phyloP scores from a whole-genome alignment of 1,139 yeast species.

The Kodamaea arcana region DNA sequence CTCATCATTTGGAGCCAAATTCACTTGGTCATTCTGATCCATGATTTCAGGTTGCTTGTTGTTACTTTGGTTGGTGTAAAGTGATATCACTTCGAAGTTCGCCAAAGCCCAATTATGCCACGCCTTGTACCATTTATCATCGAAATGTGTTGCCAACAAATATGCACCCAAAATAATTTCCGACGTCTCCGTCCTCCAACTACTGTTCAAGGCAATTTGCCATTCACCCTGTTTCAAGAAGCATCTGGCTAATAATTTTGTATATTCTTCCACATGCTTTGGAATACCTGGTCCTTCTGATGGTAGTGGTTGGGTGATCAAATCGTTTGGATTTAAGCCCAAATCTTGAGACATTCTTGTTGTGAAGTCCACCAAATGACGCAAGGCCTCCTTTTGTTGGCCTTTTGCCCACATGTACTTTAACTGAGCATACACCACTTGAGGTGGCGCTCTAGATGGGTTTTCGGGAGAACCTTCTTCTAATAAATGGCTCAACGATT shows the following conservation, averaged over 20 bases:
- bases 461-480: constrained; percentile 58
- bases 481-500: constrained; percentile 72
- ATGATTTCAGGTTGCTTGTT: constrained; percentile 21
- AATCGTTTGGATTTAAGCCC: constrained; percentile 73
- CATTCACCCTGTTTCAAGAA: constrained; percentile 98
- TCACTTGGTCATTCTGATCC: constrained; percentile 24
- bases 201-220: constrained; percentile 77
- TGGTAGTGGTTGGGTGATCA: constrained; percentile 85
- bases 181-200: constrained; percentile 80
- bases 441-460: constrained; percentile 85
- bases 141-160: constrained; percentile 90
- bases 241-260: constrained; percentile 87
- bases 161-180: constrained; percentile 86
- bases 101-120: constrained; percentile 99
- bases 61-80: constrained; percentile 43
- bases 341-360: constrained; percentile 86
- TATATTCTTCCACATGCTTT: constrained; percentile 75
- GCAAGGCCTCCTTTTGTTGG: constrained; percentile 78
- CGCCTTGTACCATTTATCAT: constrained; percentile 91
- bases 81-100: constrained; percentile 87
- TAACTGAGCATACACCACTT: constrained; percentile 93
- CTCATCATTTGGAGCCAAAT: constrained; percentile 13
- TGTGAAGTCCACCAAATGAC: constrained; percentile 84
- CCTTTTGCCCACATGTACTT: constrained; percentile 98
- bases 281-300: constrained; percentile 70